phyloP scores from a whole-genome alignment of 108 stramenopile genomes.

The Mediolabrus comicus region DNA sequence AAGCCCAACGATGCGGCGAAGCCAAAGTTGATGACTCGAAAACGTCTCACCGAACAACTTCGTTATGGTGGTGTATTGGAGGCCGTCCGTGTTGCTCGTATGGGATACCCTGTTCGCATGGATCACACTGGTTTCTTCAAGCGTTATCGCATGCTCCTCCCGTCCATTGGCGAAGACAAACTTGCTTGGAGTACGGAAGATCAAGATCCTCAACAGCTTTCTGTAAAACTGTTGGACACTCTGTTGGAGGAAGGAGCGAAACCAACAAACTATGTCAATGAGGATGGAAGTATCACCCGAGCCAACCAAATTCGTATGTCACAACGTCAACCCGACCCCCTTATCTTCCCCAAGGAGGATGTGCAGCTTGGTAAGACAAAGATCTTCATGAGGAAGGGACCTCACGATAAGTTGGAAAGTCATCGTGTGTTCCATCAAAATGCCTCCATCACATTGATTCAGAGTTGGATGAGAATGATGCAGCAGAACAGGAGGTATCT shows the following conservation, averaged over 20 bases:
- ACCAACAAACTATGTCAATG: slow-evolving; percentile 48
- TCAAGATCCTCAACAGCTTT: slow-evolving; percentile 72
- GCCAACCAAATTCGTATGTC: slow-evolving; percentile 89
- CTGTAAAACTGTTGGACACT: slow-evolving; percentile 70
- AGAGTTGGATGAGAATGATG: slow-evolving; percentile 82
- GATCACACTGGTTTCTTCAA: slow-evolving; percentile 87
- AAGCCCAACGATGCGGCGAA: slow-evolving; percentile 95
- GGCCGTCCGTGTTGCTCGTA: slow-evolving; percentile 98
- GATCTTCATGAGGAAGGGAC: slow-evolving; percentile 93
- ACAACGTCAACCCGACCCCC: slow-evolving; percentile 78
- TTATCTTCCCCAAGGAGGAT: slow-evolving; percentile 77
- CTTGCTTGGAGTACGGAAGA: slow-evolving; percentile 79
- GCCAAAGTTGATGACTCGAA: slow-evolving; percentile 77
- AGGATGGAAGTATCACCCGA: slow-evolving; percentile 71
- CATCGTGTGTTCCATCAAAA: slow-evolving; percentile 79
- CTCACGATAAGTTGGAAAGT: slow-evolving; percentile 89
- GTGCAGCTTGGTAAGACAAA: slow-evolving; percentile 91
- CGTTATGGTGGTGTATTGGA: slow-evolving; percentile 99
- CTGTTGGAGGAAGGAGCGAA: slow-evolving; percentile 75
- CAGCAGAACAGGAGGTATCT: slow-evolving; percentile 63
- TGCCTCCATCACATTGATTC: slow-evolving; percentile 74
- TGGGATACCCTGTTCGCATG: slow-evolving; percentile 98
- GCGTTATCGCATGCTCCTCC: slow-evolving; percentile 88
- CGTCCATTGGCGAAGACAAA: slow-evolving; percentile 54
- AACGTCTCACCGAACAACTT: slow-evolving; percentile 92